Evolutionary conservation across 768 basidiomycete species (phyloP), one percentile per base, ranked within the genome.

Genomic region (Crucibulum laeve): DNA sequence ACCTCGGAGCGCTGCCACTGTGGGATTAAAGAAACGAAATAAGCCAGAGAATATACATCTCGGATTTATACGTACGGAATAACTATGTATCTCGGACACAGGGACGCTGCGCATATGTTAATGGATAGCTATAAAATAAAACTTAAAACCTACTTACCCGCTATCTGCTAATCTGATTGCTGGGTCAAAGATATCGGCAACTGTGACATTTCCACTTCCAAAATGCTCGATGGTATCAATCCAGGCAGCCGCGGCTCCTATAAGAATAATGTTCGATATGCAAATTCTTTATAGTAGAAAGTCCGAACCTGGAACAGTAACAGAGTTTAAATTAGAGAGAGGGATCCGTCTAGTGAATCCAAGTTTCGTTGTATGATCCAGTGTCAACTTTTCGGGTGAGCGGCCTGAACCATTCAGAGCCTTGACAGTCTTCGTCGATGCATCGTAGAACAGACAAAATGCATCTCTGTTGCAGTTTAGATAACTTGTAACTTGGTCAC

Each of bases 161-260:
- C 91, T 85, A 59, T 95, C 90, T 5, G 94, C 96, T 42, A 98
- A 68, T 30, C 84, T 71, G 45, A 96, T 96, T 2, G 94, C 96
- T 43, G 96, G 96, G 19, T 68, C 85, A 19, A 98, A 72, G 23
- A 93, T 73, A 13, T 97, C 89, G 3, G 76, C 77, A 36, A 73
- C 52, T 32, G 68, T 63, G 11, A 79, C 57, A 11, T 77, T 81
- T 7, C 90, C 86, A 49, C 82, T 89, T 14, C 95, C 95, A 42
- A 96, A 81, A 28, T 70, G 68, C 47, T 88, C 78, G 25, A 97
- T 73, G 0, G 92, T 88, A 61, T 97, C 96, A 14, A 89, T 71
- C 94, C 95, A 98, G 13, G 92, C 92, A 25, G 92, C 89, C 3
- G 94, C 90, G n/a, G 89, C 87, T 40, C 95, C 93, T 78, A 57